phyloP scores from a whole-genome alignment of 768 basidiomycete species.

The Xerocomellus chrysenteron region DNA sequence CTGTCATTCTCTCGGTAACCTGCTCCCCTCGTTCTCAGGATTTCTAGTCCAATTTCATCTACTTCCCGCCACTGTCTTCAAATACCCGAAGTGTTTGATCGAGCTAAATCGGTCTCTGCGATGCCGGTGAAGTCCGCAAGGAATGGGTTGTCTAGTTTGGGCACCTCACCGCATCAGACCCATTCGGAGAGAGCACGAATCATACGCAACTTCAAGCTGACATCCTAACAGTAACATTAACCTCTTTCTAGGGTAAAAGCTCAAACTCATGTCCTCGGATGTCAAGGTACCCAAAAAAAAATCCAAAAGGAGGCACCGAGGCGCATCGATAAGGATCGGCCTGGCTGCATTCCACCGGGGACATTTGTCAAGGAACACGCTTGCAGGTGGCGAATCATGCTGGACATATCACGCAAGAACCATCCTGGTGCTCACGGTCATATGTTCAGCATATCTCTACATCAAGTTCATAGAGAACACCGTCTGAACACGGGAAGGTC shows the following conservation, averaged over 20 bases:
- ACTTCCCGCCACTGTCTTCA: not conserved
- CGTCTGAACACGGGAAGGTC: not conserved
- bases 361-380: slow-evolving; percentile 10
- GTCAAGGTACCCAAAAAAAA: not conserved
- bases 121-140: not conserved
- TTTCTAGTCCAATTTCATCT: not conserved
- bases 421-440: slow-evolving; percentile 22
- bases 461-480: slow-evolving; percentile 2
- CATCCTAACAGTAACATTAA: slow-evolving; percentile 19
- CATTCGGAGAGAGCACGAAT: slow-evolving; percentile 2
- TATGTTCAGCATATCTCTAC: slow-evolving; percentile 13
- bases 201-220: slow-evolving; percentile 17
- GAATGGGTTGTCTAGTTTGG: not conserved
- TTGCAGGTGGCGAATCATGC: slow-evolving; percentile 14
- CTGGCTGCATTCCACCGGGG: slow-evolving; percentile 7
- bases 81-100: slow-evolving; percentile 22
- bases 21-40: not conserved
- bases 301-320: slow-evolving; percentile 22
- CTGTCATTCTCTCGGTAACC: not conserved
- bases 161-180: slow-evolving; percentile 9
- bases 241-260: slow-evolving; percentile 5
- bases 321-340: slow-evolving; percentile 33
- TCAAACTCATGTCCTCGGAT: slow-evolving; percentile 21
- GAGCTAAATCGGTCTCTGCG: slow-evolving; percentile 10
- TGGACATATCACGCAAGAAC: slow-evolving; percentile 20